Base-by-base conservation (phyloP, 163 green algal species). In the Prototheca wickerhamii region DNA sequence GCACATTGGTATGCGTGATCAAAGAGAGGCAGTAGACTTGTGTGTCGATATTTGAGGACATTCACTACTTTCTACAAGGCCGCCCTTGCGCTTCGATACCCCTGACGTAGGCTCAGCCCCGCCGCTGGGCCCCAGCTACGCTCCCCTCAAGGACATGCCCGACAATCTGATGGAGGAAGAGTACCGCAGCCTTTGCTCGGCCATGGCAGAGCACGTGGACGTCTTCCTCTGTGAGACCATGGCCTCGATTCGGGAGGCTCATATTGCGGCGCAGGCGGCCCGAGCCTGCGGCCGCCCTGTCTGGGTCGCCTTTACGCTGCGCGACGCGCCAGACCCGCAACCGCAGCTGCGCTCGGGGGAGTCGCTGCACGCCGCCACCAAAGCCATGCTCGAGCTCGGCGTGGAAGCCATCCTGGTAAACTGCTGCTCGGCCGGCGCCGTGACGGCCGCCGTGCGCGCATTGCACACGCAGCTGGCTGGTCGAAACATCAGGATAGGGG, bases 391-490 rank as follows among this genome's bases (percentile, higher is more conserved):
- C n/a, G n/a, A n/a, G n/a, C n/a, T n/a, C n/a, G n/a, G 29, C 53
- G 23, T 83, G 21, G 51, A 74, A 23, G 76, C 74, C 5, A 18
- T 87, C 20, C 71, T 89, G 29, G 44, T 89, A 42, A 89, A 89
- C 65, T 89, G 82, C 79, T 83, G 76, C 61, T 63, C 64, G 2
- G 76, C 81, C 0, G 51, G 35, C 30, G 73, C 76, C 1, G 71
- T 80, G 7, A 61, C 54, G 0, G 76, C 74, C 15, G 82, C 71
- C 0, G 17, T 89, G 42, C 64, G 71, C 17, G 32, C 63, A 37
- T 68, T 84, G 35, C 51, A 49, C n/a, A n/a, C n/a, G 17, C 3
- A 30, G 3, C 35, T 44, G 17, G 65, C 66, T 25, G 28, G 23
- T 12, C 52, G 57, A 18, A 21, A 61, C 5, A 59, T 89, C 20